phyloP scores from a whole-genome alignment of 441 rosid species.

The Melastoma candidum region DNA sequence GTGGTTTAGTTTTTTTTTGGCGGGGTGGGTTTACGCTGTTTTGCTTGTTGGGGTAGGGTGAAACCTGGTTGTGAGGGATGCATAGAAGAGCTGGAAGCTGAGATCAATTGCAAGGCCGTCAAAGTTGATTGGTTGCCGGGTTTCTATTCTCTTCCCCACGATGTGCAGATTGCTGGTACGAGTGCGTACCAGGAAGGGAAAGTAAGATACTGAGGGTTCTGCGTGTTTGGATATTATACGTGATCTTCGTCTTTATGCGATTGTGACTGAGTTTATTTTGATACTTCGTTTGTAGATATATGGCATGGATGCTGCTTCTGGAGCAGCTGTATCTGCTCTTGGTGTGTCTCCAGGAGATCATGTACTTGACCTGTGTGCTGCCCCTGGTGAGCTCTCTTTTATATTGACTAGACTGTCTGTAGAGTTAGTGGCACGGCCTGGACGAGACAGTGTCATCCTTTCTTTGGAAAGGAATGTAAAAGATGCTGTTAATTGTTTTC shows the following conservation, averaged over 20 bases:
- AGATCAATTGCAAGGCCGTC: constrained; percentile 52
- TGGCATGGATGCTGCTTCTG: constrained; percentile 92
- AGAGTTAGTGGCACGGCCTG: too few relatives aligned
- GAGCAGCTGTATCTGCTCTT: constrained; percentile 76
- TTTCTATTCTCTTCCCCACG: constrained; percentile 66
- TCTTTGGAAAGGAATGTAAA: too few relatives aligned
- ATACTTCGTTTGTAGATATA: constrained; percentile 38
- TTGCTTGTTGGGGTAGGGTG: constrained; percentile 17
- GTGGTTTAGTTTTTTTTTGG: too few relatives aligned
- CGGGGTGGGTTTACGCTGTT: too few relatives aligned
- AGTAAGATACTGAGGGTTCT: constrained; percentile 21
- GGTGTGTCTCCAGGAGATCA: constrained; percentile 64
- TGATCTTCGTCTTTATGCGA: background rate
- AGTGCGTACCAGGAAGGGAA: constrained; percentile 64
- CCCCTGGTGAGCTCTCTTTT: constrained; percentile 40
- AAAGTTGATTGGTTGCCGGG: constrained; percentile 62
- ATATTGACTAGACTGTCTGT: too few relatives aligned
- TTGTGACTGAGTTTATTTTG: background rate
- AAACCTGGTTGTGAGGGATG: constrained; percentile 54
- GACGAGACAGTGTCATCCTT: too few relatives aligned
- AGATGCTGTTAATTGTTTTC: too few relatives aligned
- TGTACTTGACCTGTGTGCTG: constrained; percentile 88
- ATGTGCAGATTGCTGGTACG: constrained; percentile 62
- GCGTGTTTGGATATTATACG: background rate
- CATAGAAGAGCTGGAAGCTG: constrained; percentile 46